Conservation (phyloP, 2,329 filamentous ascomycete species). For the Pseudovirgaria hyperparasitica region DNA sequence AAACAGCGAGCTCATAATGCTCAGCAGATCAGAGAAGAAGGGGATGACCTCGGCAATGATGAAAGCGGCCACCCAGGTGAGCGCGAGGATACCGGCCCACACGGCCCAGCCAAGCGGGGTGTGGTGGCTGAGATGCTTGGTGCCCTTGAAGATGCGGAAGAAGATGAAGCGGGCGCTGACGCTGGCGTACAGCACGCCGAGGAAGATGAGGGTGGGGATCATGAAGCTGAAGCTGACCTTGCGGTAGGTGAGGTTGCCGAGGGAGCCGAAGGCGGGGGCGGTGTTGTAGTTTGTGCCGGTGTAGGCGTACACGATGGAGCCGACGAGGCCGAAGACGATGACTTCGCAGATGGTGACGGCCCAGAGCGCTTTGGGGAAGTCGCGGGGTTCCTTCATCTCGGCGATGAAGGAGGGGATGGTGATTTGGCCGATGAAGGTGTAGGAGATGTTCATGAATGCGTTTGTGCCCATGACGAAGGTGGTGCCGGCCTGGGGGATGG, state of each 20-base stretch:
- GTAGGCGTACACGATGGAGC: conserved; percentile 71
- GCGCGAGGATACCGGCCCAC: conserved; percentile 63
- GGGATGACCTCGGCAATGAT: conserved; percentile 88
- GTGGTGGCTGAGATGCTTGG: conserved; percentile 67
- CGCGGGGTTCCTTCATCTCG: conserved; percentile 70
- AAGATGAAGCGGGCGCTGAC: conserved; percentile 86
- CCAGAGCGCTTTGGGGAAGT: conserved; percentile 90
- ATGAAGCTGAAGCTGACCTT: conserved; percentile 90
- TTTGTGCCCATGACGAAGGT: conserved; percentile 74
- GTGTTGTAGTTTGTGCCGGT: conserved; percentile 84
- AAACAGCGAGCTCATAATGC: conserved; percentile 75
- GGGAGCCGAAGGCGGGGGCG: conserved; percentile 72
- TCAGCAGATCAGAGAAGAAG: conserved; percentile 70
- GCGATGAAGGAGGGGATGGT: conserved; percentile 90
- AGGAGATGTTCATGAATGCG: conserved; percentile 89
- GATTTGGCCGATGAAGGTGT: conserved; percentile 93
- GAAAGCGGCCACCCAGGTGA: conserved; percentile 77
- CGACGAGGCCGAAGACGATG: conserved; percentile 73
- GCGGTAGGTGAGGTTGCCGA: conserved; percentile 62
- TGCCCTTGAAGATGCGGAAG: conserved; percentile 73
- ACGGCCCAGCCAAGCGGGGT: conserved; percentile 68
- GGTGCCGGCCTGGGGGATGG: conserved; percentile 54
- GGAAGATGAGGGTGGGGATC: conserved; percentile 86
- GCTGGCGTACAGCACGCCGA: conserved; percentile 81
- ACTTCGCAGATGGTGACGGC: conserved; percentile 81